phyloP scores from a whole-genome alignment of 2,329 filamentous ascomycete genomes.

The Pseudogymnoascus sp. region DNA sequence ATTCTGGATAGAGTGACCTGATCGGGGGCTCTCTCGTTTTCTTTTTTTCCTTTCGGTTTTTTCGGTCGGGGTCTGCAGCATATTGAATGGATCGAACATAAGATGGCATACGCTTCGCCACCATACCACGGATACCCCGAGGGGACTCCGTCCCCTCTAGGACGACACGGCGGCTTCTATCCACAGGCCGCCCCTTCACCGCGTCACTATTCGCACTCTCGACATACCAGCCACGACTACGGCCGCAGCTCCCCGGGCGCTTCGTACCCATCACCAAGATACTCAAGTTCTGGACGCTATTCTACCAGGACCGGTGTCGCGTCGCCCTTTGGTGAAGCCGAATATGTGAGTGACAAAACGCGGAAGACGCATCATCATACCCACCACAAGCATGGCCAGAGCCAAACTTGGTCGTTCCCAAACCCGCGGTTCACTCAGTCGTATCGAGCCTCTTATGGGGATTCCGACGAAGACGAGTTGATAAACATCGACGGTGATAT shows the following conservation, averaged over 20 bases:
- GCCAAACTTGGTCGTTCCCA: constrained; percentile 10
- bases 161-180: constrained; percentile 25
- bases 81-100: constrained; percentile 8
- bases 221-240: constrained; percentile 28
- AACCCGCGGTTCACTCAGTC: constrained; percentile 27
- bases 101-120: constrained; percentile 13
- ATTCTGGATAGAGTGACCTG: constrained; percentile 5
- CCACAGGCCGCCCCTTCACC: constrained; percentile 22
- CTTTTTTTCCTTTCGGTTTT: constrained; percentile 4
- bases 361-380: constrained; percentile 21
- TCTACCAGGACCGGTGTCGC: constrained; percentile 21
- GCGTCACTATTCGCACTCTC: constrained; percentile 23
- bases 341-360: constrained; percentile 32
- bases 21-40: not conserved
- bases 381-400: constrained; percentile 21
- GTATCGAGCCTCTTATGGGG: constrained; percentile 31
- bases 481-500: constrained; percentile 20
- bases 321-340: constrained; percentile 21
- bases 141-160: constrained; percentile 27
- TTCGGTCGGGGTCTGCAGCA: constrained; percentile 3
- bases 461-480: constrained; percentile 30
- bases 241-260: constrained; percentile 19
- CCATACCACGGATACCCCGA: constrained; percentile 26
- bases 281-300: constrained; percentile 30
- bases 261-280: constrained; percentile 29